A percentile compares a stretch with the other conserved stretches of the same genome.
Conservation (phyloP, 805 yeast genomes). For the Peterozyma toletana region DNA sequence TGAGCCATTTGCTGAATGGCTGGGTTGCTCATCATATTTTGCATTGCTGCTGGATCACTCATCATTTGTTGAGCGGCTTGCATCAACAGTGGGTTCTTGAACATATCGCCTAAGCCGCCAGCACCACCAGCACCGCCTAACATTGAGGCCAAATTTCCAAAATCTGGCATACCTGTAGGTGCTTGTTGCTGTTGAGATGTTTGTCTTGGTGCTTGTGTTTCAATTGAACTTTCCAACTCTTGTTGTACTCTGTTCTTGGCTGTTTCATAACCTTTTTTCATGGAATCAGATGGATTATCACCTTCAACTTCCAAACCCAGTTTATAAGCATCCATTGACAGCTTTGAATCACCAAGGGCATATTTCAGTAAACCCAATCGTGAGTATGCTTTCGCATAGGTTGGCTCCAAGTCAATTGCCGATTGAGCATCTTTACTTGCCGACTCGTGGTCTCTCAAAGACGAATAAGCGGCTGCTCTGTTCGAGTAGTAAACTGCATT, state of each 20-base stretch:
- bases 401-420: slow-evolving; percentile 73
- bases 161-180: slow-evolving; percentile 64
- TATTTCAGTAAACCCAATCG: slow-evolving; percentile 91
- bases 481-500: slow-evolving; percentile 87
- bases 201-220: slow-evolving; percentile 27
- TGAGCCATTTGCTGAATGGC: slow-evolving; percentile 79
- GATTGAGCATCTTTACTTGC: slow-evolving; percentile 81
- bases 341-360: slow-evolving; percentile 90
- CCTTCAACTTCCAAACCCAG: slow-evolving; percentile 86
- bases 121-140: slow-evolving; percentile 70
- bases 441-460: slow-evolving; percentile 60
- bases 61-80: slow-evolving; percentile 84
- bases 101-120: slow-evolving; percentile 59
- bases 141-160: slow-evolving; percentile 49
- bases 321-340: slow-evolving; percentile 84
- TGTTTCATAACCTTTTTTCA: slow-evolving; percentile 89
- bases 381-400: slow-evolving; percentile 88
- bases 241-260: slow-evolving; percentile 85
- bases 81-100: slow-evolving; percentile 89
- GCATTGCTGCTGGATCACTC: slow-evolving; percentile 77
- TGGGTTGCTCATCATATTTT: slow-evolving; percentile 73
- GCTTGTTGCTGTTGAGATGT: neutral
- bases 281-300: slow-evolving; percentile 73
- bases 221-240: slow-evolving; percentile 43
- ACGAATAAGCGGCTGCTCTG: slow-evolving; percentile 95